Percentiles rank a stretch among this genome's conserved stretches.
phyloP scores from a whole-genome alignment of 345 rosid species.

The Chamaenerion angustifolium region DNA sequence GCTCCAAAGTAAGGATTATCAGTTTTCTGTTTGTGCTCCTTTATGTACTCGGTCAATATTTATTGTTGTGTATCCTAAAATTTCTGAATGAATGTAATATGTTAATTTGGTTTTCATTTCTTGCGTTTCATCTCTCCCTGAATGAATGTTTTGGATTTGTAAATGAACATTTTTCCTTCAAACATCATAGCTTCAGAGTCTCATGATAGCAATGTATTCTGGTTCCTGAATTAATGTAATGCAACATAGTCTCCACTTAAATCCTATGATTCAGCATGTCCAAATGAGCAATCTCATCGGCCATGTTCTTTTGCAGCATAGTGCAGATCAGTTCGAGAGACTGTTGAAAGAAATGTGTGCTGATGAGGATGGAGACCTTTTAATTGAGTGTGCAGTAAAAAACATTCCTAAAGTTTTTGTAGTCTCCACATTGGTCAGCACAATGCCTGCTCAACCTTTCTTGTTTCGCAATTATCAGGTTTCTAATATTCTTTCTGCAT shows the following conservation, averaged over 20 bases:
- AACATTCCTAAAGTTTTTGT: constrained; percentile 85
- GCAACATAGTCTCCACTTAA: neutral
- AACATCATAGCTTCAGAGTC: neutral
- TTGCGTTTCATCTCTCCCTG: neutral
- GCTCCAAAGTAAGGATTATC: constrained; percentile 64
- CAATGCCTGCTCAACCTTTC: constrained; percentile 91
- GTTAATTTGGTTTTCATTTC: neutral
- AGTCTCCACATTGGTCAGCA: constrained; percentile 88
- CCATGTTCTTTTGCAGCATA: constrained; percentile 67
- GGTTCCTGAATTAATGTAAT: neutral
- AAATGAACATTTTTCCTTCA: neutral
- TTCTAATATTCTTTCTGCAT: neutral
- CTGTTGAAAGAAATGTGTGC: constrained; percentile 96
- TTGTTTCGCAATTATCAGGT: constrained; percentile 98
- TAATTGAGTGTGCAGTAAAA: constrained; percentile 92
- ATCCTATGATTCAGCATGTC: neutral
- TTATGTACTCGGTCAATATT: neutral
- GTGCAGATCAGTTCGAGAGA: constrained; percentile 95
- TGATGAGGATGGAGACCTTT: constrained; percentile 83
- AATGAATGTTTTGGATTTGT: neutral
- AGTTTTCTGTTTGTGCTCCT: neutral
- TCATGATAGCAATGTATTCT: neutral
- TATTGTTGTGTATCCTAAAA: neutral
- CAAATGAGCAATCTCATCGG: neutral
- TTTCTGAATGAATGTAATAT: neutral